phyloP scores from a whole-genome alignment of 2,329 filamentous ascomycete species.

The Alternaria viburni region DNA sequence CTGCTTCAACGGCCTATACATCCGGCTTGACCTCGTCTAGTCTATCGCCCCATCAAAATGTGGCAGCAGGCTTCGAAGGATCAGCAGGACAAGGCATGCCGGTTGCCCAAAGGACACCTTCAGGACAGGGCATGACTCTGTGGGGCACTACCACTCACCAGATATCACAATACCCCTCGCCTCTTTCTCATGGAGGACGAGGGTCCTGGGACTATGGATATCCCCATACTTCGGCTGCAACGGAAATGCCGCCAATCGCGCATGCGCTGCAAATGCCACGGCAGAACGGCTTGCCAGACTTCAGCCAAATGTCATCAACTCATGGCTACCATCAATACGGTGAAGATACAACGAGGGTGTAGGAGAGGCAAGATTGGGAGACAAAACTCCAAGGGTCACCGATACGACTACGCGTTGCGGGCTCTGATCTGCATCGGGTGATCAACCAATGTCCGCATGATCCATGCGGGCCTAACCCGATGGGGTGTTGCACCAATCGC shows the following conservation, averaged over 20 bases:
- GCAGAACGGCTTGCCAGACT: slow-evolving; percentile 37
- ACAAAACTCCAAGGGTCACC: slow-evolving; percentile 16
- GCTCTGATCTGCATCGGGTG: slow-evolving; percentile 39
- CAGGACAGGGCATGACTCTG: slow-evolving; percentile 45
- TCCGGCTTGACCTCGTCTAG: slow-evolving; percentile 51
- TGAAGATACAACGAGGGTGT: slow-evolving; percentile 48
- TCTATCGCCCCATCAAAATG: slow-evolving; percentile 53
- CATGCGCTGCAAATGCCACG: slow-evolving; percentile 44
- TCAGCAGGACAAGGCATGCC: slow-evolving; percentile 47
- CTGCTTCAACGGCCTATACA: slow-evolving; percentile 53
- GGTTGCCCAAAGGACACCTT: slow-evolving; percentile 42
- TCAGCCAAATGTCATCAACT: slow-evolving; percentile 38
- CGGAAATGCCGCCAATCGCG: slow-evolving; percentile 33
- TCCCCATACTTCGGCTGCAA: slow-evolving; percentile 33
- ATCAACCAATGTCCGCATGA: slow-evolving; percentile 42
- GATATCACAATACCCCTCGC: slow-evolving; percentile 42
- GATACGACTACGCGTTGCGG: slow-evolving; percentile 26
- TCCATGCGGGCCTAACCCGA: slow-evolving; percentile 30
- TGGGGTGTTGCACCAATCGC: slow-evolving; percentile 21
- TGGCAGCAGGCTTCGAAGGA: slow-evolving; percentile 48
- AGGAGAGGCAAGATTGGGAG: slow-evolving; percentile 16
- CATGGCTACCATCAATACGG: slow-evolving; percentile 46
- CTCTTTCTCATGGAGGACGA: slow-evolving; percentile 38
- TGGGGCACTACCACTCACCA: slow-evolving; percentile 41
- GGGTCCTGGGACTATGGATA: slow-evolving; percentile 48